These are phyloP conservation scores for Aspergillus melleus DNA, from an alignment of 2,329 filamentous ascomycete species.

Conservation along the genomic window DNA sequence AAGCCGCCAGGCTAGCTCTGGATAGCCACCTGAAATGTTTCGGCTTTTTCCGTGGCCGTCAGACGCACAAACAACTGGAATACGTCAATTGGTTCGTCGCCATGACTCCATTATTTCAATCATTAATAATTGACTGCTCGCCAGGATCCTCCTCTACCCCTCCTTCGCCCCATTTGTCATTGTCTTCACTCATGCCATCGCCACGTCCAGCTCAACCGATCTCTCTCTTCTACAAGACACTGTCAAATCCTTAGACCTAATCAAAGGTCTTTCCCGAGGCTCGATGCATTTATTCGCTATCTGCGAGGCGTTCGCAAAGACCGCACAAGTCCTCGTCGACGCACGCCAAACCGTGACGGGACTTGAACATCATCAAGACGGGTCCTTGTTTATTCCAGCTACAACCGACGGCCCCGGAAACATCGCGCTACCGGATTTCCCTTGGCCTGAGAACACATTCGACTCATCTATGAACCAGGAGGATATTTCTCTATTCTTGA, in stretches of 20 bases:
- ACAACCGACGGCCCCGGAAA: constrained; percentile 14
- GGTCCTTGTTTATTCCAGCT: constrained; percentile 22
- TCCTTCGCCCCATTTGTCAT: constrained; percentile 30
- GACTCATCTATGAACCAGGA: constrained; percentile 22
- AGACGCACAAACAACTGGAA: constrained; percentile 29
- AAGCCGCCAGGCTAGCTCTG: constrained; percentile 25
- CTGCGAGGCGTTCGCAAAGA: constrained; percentile 25
- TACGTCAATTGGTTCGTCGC: constrained; percentile 26
- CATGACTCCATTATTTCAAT: too few species aligned
- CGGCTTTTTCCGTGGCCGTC: constrained; percentile 23
- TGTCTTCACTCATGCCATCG: constrained; percentile 30
- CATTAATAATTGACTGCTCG: not conserved
- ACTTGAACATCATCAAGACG: constrained; percentile 23
- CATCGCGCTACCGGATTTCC: constrained; percentile 25
- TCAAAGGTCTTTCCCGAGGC: constrained; percentile 22
- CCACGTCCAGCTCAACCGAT: constrained; percentile 21
- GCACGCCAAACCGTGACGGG: constrained; percentile 24
- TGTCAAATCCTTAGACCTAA: constrained; percentile 18
- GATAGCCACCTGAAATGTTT: constrained; percentile 29
- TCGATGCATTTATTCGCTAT: constrained; percentile 22
- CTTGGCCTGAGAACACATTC: constrained; percentile 24
- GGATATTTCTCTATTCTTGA: constrained; percentile 29
- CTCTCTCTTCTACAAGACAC: constrained; percentile 26
- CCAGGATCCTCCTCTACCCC: constrained; percentile 25
- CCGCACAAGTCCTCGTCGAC: constrained; percentile 25